Conservation (phyloP, 2,329 filamentous ascomycete species). For the Lachnellula cervina region DNA sequence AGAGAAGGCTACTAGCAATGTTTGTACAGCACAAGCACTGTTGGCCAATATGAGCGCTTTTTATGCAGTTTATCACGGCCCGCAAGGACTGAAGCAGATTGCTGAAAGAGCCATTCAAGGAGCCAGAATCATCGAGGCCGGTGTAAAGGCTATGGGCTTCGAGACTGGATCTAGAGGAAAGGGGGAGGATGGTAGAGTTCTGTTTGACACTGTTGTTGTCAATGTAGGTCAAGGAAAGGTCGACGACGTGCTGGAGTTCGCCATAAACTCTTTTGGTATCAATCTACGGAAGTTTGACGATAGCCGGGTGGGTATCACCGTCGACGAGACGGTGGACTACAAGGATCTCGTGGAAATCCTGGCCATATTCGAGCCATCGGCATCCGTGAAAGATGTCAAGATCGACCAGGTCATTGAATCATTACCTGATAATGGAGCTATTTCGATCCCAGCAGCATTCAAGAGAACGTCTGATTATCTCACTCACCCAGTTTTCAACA, state of each 20-base stretch:
- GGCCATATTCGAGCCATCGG: slow-evolving; percentile 43
- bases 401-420: slow-evolving; percentile 41
- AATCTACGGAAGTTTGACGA: slow-evolving; percentile 60
- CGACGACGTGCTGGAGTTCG: slow-evolving; percentile 45
- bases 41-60: slow-evolving; percentile 94
- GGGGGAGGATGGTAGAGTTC: slow-evolving; percentile 48
- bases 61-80: slow-evolving; percentile 92
- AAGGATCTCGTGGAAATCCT: slow-evolving; percentile 54
- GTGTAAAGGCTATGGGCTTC: slow-evolving; percentile 58
- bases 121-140: slow-evolving; percentile 63
- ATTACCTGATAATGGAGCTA: slow-evolving; percentile 34
- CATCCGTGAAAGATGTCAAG: slow-evolving; percentile 12
- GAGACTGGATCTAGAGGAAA: slow-evolving; percentile 55
- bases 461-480: slow-evolving; percentile 71
- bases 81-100: slow-evolving; percentile 74
- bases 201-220: slow-evolving; percentile 80
- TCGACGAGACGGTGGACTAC: slow-evolving; percentile 67
- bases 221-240: slow-evolving; percentile 48
- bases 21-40: slow-evolving; percentile 91
- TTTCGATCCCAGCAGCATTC: slow-evolving; percentile 52
- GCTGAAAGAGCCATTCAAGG: slow-evolving; percentile 71
- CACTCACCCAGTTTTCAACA: slow-evolving; percentile 91
- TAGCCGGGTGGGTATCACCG: slow-evolving; percentile 63
- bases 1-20: slow-evolving; percentile 96
- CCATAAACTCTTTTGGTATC: slow-evolving; percentile 47